Evolutionary conservation across 78 protist genomes (phyloP), one percentile per base, ranked within the genome.

Genomic region (Mastigamoeba balamuthi): DNA sequence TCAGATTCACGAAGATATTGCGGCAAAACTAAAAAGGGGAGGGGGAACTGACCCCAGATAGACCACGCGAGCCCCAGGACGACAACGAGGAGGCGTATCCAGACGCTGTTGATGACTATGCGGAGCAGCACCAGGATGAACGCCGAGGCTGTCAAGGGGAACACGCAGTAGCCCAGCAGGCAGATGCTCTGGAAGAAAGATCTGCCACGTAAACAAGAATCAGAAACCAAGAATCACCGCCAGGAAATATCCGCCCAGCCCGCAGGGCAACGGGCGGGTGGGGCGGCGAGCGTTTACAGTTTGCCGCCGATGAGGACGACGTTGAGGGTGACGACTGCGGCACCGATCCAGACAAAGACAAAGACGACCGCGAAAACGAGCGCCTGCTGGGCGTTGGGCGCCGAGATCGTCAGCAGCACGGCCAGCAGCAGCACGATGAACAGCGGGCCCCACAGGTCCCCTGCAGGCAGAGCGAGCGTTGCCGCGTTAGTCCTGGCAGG

Each of bases 91-190:
- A 29, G 10, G 36, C 17, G 52, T 65, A 3, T 37, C 38, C 4
- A 35, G 8, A 30, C 63, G 23, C 1, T 74, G n/a, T 28, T 43
- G 41, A 6, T 58, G 33, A 40, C 6, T 25, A 17, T 44, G 37
- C 2, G 38, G 17, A 65, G n/a, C 10, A 71, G 10, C 3, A 48
- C 6, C 52, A 71, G 70, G 52, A 92, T 25, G 30, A 92, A 1
- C 4, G 87, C 67, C 7, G 88, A 80, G 7, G 85, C 37, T 8
- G 71, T 38, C 30, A 96, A 74, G 28, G 99, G 99, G 44, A 83
- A 69, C 6, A 93, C n/a, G 73, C 97, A 96, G 80, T 96, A 96
- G 4, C 99, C 97, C 36, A 96, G 86, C 66, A 93, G 90, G 70
- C 97, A 96, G 10, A 94, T 83, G 36, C 85, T 69, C 75, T 96